Conservation (phyloP, 768 basidiomycete genomes). For the Filobasidium wieringae region DNA sequence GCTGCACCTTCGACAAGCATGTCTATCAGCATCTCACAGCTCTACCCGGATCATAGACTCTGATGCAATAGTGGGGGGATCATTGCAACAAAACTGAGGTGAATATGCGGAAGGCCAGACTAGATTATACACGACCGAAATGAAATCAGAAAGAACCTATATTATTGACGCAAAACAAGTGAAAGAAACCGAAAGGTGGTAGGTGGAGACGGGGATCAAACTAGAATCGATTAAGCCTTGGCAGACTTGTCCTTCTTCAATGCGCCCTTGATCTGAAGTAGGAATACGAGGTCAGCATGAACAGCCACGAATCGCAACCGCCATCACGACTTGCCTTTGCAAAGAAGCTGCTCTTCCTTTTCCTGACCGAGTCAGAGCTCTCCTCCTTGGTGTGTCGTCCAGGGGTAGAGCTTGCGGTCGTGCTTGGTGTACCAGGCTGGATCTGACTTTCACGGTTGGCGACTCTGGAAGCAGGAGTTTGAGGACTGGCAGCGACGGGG, state of each 20-base stretch:
- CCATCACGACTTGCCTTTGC: conserved; percentile 23
- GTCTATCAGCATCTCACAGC: too few relatives aligned
- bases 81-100: too few relatives aligned
- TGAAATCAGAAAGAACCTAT: too few relatives aligned
- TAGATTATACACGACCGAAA: too few relatives aligned
- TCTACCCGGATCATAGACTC: too few relatives aligned
- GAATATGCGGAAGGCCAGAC: too few relatives aligned
- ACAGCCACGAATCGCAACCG: not conserved
- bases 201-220: not conserved
- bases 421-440: conserved; percentile 17
- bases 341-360: conserved; percentile 36
- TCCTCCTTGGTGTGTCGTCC: conserved; percentile 6
- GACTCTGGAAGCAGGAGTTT: conserved; percentile 6
- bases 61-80: too few relatives aligned
- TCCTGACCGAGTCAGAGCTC: conserved; percentile 20
- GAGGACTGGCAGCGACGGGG: conserved; percentile 4
- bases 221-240: not conserved
- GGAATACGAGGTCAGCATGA: not conserved
- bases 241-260: conserved; percentile 12
- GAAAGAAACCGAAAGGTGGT: too few relatives aligned
- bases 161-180: too few relatives aligned
- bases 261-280: conserved; percentile 4
- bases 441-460: conserved; percentile 11
- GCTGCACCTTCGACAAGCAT: too few relatives aligned
- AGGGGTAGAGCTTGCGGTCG: conserved; percentile 22